Percentiles rank a stretch among this genome's conserved stretches.
Conservation (phyloP, 306 rosid genomes). For the Trichosanthes cucumerina region DNA sequence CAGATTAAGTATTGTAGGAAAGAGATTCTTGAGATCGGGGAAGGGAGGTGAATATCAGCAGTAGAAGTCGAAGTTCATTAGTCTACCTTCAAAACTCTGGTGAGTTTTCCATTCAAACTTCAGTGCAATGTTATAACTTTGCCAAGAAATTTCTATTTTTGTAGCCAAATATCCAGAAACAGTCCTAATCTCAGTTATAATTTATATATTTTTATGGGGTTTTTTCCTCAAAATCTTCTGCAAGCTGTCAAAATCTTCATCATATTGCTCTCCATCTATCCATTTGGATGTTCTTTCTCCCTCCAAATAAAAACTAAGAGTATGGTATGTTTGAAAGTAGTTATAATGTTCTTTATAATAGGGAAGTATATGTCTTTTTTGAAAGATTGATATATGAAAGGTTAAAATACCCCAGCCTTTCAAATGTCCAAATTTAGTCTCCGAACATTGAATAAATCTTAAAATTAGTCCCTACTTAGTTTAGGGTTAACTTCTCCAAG, state of each 20-base stretch:
- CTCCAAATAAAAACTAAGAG: not conserved
- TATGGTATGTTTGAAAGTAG: not conserved
- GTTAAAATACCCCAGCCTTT: too few species aligned
- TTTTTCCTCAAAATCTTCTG: not conserved
- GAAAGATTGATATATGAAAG: too few species aligned
- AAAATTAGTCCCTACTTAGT: too few species aligned
- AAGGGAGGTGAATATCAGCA: not conserved
- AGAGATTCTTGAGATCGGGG: not conserved
- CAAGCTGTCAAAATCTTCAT: not conserved
- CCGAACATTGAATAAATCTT: too few species aligned
- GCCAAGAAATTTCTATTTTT: not conserved
- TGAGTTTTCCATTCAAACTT: not conserved
- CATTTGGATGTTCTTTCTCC: not conserved
- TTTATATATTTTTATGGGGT: not conserved
- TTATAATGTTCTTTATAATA: not conserved
- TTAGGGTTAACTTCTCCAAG: not conserved
- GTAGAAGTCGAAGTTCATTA: not conserved
- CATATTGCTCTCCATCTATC: not conserved
- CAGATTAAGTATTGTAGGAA: conserved; percentile 34
- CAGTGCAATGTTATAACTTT: not conserved
- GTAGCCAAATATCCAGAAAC: not conserved
- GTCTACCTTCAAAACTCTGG: not conserved
- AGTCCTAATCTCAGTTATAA: not conserved
- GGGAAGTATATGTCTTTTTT: too few species aligned
- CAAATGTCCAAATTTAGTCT: not conserved